Evolutionary conservation across 1,284 basidiomycete genomes (phyloP).

Genomic region (Cryptococcus sp.): DNA sequence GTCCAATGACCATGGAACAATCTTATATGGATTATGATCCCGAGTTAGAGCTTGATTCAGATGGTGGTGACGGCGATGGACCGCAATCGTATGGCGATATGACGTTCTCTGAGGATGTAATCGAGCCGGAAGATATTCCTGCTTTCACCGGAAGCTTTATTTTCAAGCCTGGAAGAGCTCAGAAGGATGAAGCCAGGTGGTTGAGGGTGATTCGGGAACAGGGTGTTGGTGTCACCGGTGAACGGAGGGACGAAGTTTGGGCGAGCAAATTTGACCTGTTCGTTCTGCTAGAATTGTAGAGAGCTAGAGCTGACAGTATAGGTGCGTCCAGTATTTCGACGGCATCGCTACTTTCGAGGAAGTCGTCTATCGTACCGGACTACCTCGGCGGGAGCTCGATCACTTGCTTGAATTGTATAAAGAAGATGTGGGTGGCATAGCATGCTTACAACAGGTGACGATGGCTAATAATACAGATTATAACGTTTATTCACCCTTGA

Average conservation of each 20-base stretch:
- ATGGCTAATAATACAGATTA: conserved; percentile 24
- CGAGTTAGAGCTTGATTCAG: conserved; percentile 38
- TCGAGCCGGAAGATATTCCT: conserved; percentile 28
- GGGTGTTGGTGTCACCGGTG: background rate
- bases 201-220: conserved; percentile 37
- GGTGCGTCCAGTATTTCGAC: conserved; percentile 47
- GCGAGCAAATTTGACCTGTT: conserved; percentile 43
- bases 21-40: conserved; percentile 25
- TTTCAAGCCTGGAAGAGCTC: conserved; percentile 35
- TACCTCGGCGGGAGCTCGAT: conserved; percentile 38
- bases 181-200: conserved; percentile 45
- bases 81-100: conserved; percentile 6
- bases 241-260: conserved; percentile 26
- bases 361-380: conserved; percentile 43
- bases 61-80: conserved; percentile 24
- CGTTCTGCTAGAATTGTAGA: conserved; percentile 14
- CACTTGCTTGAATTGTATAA: conserved; percentile 33
- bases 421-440: conserved; percentile 37
- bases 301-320: conserved; percentile 5
- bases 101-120: conserved; percentile 24
- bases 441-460: background rate
- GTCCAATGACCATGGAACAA: conserved; percentile 2
- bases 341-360: conserved; percentile 45
- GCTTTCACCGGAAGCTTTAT: conserved; percentile 35
- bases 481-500: conserved; percentile 40